A percentile compares a stretch with the other conserved stretches of the same genome.
Conservation (phyloP, 345 rosid species). For the Populus euphratica region DNA sequence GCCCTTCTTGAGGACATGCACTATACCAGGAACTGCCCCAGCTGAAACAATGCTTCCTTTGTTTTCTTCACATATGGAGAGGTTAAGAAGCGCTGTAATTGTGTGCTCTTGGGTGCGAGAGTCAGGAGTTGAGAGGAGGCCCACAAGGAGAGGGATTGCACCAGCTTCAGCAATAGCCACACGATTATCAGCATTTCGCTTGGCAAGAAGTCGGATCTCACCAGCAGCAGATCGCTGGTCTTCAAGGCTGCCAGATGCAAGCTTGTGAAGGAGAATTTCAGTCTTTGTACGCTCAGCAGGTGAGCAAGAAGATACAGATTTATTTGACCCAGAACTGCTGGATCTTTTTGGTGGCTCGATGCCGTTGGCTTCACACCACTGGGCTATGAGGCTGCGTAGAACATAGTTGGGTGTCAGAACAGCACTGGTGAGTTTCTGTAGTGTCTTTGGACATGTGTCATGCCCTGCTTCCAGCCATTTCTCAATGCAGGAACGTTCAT, state of each 20-base stretch:
- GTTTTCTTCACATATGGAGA: conserved; percentile 92
- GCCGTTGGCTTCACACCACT: conserved; percentile 92
- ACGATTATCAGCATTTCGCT: conserved; percentile 93
- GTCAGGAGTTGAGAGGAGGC: conserved; percentile 77
- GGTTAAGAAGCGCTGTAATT: conserved; percentile 91
- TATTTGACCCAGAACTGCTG: conserved; percentile 60
- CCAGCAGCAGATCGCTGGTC: conserved; percentile 85
- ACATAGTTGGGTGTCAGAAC: conserved; percentile 84
- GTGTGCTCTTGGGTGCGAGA: conserved; percentile 93
- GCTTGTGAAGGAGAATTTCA: conserved; percentile 73
- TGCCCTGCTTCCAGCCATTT: conserved; percentile 93
- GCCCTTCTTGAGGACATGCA: conserved; percentile 88
- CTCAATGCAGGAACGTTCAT: conserved; percentile 89
- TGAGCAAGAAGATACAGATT: conserved; percentile 54
- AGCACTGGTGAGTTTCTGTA: conserved; percentile 59
- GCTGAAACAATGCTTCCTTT: conserved; percentile 81
- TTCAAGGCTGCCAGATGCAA: conserved; percentile 65
- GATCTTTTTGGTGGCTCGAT: conserved; percentile 86
- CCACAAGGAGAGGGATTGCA: conserved; percentile 86
- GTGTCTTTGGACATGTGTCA: conserved; percentile 94
- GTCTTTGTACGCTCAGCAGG: conserved; percentile 72
- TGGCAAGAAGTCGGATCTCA: conserved; percentile 94
- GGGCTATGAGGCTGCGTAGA: conserved; percentile 92
- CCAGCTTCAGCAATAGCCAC: conserved; percentile 99
- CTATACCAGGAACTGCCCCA: conserved; percentile 94